Evolutionary conservation across 305 asterid species (phyloP).

Genomic region (Solanum hybrid): DNA sequence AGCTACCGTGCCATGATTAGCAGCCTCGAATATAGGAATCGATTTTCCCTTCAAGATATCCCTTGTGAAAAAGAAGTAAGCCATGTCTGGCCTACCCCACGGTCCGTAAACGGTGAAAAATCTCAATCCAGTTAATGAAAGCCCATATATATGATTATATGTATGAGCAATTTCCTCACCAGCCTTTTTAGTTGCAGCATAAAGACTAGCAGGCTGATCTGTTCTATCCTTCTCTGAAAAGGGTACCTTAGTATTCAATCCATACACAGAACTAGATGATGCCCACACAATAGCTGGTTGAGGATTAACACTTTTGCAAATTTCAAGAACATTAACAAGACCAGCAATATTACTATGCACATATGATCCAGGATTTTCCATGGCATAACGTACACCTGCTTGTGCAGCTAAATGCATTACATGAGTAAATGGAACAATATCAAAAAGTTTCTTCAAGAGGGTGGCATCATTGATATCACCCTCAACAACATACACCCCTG

Average conservation of each 20-base stretch:
- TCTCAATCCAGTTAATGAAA: conserved; percentile 78
- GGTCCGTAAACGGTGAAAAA: conserved; percentile 94
- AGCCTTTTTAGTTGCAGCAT: conserved; percentile 90
- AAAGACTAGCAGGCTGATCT: conserved; percentile 87
- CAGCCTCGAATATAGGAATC: conserved; percentile 68
- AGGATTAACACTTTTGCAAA: conserved; percentile 69
- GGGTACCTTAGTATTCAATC: conserved; percentile 78
- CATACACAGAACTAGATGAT: conserved; percentile 87
- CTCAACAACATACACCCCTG: conserved; percentile 77
- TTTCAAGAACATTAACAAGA: conserved; percentile 65
- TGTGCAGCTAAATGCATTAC: conserved; percentile 97
- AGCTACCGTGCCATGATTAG: conserved; percentile 87
- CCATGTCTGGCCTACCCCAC: conserved; percentile 99
- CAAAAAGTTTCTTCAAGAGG: conserved; percentile 61
- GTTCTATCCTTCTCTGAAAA: conserved; percentile 80
- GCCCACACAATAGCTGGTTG: conserved; percentile 98
- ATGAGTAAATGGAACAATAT: conserved; percentile 67
- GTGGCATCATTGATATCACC: conserved; percentile 76
- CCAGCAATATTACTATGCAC: conserved; percentile 92
- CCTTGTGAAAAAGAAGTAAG: conserved; percentile 76
- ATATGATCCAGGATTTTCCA: conserved; percentile 91
- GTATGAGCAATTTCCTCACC: conserved; percentile 93
- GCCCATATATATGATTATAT: conserved; percentile 79
- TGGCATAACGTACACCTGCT: conserved; percentile 87
- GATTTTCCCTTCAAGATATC: conserved; percentile 86